Evolutionary conservation across 768 basidiomycete genomes (phyloP), one percentile per base, ranked within the genome.

Genomic region (Rhizopogon salebrosus): DNA sequence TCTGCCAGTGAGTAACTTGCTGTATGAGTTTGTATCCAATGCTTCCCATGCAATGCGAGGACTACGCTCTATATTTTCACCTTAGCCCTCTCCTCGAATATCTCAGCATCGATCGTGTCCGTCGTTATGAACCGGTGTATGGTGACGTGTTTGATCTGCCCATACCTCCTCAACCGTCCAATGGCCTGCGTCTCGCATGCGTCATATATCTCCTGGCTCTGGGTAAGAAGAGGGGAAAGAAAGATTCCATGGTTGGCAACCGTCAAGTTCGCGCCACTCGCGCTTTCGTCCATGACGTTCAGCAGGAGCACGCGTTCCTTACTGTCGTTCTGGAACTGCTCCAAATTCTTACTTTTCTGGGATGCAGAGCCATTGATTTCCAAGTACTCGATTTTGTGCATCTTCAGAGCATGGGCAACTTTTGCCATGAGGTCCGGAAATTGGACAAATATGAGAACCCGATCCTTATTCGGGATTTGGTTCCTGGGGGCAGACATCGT

Each of bases 201-300:
- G 39, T 85, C 82, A 64, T 95, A 97, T 41, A 88, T 85, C 67
- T 94, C 87, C 66, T 89, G 83, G 18, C 84, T 81, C 9, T 80
- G 79, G 0, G 92, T 84, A 35, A 95, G 85, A 36, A 98, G 78
- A 8, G 95, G 95, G 9, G 92, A 94, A 51, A 98, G 75, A 77
- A 98, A 98, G 65, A 97, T 87, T 35, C 92, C 94, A 64, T 95
- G 92, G 69, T 94, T 98, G 18, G 95, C 95, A 34, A 82, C 84
- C 3, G 94, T 97, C 64, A 98, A 71, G 66, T 98, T 98, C 58
- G 89, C 89, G 40, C 92, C 92, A 54, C 89, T 90, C n/a, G 92
- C 90, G 56, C 90, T 93, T 70, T 95, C 92, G 68, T 95, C 92
- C 83, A 90, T 93, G 57, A 95, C 89, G 60, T 92, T 92, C 56